Evolutionary conservation across 2,329 filamentous ascomycete genomes (phyloP), one percentile per base, ranked within the genome.

Genomic region (Claviceps monticola): DNA sequence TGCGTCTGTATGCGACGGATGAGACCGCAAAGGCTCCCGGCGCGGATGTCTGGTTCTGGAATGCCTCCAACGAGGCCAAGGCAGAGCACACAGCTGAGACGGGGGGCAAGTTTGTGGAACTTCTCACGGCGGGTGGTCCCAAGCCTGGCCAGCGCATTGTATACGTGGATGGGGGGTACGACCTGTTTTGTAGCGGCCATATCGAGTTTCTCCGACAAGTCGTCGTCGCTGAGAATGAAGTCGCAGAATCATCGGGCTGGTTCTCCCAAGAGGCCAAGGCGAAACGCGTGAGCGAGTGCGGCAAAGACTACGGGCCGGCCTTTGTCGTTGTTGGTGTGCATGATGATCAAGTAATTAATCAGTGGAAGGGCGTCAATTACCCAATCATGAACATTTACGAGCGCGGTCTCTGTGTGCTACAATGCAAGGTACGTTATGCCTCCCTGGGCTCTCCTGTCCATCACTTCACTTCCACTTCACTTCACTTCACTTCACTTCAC

Each of bases 321-420:
- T 97, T 88, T 64, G 78, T 98, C n/a, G 80, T 97, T 44, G 90
- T 88, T 2, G 93, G 93, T 48, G 83, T 98, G 23, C 93, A 98
- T 68, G 87, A 95, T 61, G 93, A 98, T 66, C 82, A 85, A 57
- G 89, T 95, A 54, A 95, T 98, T 68, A 98, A 98, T 69, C 75
- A 84, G 61, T 94, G 89, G 86, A 97, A 97, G 70, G 91, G 93
- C 38, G 78, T 96, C 61, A 98, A 98, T 71, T 98, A 96, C 65
- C 93, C 93, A 26, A 97, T 98, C 71, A 98, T 98, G 93, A 98
- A 97, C 72, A 90, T 95, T 53, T 95, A 91, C 62, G 93, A 98
- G 73, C 84, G 93, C 43, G 90, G 90, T 1, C 80, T 98, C 21
- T 98, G 93, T 65, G 91, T 97, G 34, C 73, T 97, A 56, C 93